phyloP scores from a whole-genome alignment of 2,329 filamentous ascomycete species.

The Cucurbitaria berberidis region DNA sequence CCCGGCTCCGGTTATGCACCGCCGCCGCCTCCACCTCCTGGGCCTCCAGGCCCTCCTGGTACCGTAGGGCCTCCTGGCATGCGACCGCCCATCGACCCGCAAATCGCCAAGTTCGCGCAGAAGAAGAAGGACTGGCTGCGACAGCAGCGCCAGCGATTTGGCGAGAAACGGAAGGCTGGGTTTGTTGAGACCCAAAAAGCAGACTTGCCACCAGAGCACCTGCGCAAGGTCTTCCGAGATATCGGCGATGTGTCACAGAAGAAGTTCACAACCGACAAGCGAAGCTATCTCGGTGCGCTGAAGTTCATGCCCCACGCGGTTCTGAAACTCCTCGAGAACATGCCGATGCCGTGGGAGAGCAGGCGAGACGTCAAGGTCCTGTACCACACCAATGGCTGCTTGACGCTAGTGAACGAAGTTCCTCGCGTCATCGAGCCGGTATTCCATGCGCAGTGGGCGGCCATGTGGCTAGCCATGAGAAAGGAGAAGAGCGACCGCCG shows the following conservation, averaged over 20 bases:
- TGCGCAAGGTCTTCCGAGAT: constrained; percentile 97
- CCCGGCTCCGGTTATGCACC: constrained; percentile 34
- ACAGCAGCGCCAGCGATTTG: constrained; percentile 87
- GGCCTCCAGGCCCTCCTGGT: constrained; percentile 59
- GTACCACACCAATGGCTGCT: constrained; percentile 96
- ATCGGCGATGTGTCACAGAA: constrained; percentile 99
- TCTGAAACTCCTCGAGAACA: constrained; percentile 95
- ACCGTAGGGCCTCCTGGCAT: constrained; percentile 66
- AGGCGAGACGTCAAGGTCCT: constrained; percentile 95
- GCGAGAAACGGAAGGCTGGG: constrained; percentile 94
- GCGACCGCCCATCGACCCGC: constrained; percentile 78
- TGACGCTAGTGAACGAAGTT: constrained; percentile 96
- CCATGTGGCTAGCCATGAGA: constrained; percentile 99
- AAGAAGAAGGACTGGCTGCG: constrained; percentile 99
- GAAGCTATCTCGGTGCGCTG: constrained; percentile 93
- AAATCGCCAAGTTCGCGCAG: constrained; percentile 91
- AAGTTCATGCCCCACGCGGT: constrained; percentile 99
- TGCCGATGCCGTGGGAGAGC: constrained; percentile 99
- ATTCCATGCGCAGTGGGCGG: constrained; percentile 98
- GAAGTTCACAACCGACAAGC: constrained; percentile 98
- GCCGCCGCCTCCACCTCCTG: constrained; percentile 64
- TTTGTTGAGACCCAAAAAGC: constrained; percentile 98
- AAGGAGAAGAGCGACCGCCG: constrained; percentile 95
- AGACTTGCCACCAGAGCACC: constrained; percentile 97
- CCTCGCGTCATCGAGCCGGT: constrained; percentile 97